Evolutionary conservation across 1,139 yeast species (phyloP), one percentile per base, ranked within the genome.

Genomic region (Yamadazyma atmosphaerica): DNA sequence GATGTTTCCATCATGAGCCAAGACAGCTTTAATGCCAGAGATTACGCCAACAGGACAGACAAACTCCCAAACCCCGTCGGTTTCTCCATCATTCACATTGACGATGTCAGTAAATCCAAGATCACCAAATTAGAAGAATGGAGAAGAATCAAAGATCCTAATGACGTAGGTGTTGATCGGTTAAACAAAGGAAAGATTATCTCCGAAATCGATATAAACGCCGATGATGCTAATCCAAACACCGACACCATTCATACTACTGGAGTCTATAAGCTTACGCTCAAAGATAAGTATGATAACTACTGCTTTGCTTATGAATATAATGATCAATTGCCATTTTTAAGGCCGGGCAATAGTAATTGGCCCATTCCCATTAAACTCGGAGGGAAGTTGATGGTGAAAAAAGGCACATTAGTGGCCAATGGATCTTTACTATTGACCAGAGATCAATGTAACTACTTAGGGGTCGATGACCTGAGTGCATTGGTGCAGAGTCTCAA

Each of bases 241-340:
- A 3, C 26, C 4, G 26, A n/a, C n/a, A n/a, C 26, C n/a, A 5
- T 5, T n/a, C 7, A 8, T 10, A 23, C 7, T 11, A 8, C 26
- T 8, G 55, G 52, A 12, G 55, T 61, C 1, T 68, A 58, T 45
- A 68, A 68, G 47, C 52, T 72, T 11, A 54, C 64, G 5, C 50
- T 72, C 13, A 58, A 61, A 37, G 76, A 71, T 40, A 38, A 39
- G 10, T 40, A 38, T 15, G 61, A 59, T 35, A 63, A 68, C 41
- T 63, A 55, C 40, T 58, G 70, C 39, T 69, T 57, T 47, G 77
- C 65, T 3, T 65, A 68, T 40, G 77, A 72, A 45, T 52, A 57
- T 38, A 58, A 60, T 36, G 73, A 67, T 35, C 57, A 58, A 19
- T 49, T 72, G 12, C 55, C 58, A 12, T 72, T 71, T 50, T 50